A percentile compares a stretch with the other conserved stretches of the same genome.
Conservation (phyloP, 352 stramenopile genomes). For the Globisporangium megalacanthum region DNA sequence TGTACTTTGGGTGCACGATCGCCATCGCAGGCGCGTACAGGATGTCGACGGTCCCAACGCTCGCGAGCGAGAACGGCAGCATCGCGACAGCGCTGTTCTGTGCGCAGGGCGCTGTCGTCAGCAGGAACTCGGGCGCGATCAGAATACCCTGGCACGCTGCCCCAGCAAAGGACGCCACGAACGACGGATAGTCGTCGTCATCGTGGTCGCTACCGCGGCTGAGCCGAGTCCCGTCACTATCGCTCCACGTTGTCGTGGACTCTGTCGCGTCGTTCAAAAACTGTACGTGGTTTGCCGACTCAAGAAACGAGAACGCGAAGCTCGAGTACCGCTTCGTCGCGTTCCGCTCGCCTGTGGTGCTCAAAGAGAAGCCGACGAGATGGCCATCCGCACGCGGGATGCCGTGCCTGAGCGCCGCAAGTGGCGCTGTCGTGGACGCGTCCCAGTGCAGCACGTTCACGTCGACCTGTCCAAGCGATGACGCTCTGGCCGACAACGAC, state of each 20-base stretch:
- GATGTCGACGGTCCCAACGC: constrained; percentile 5
- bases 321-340: background rate
- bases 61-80: constrained; percentile 1
- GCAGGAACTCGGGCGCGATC: constrained; percentile 24
- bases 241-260: background rate
- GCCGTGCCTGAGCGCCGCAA: background rate
- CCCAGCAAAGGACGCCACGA: constrained; percentile 1
- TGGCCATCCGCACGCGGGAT: background rate
- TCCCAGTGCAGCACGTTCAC: background rate
- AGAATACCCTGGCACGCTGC: constrained; percentile 25
- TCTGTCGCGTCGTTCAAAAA: constrained; percentile 2
- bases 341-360: background rate
- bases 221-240: background rate
- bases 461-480: background rate
- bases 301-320: background rate
- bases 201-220: background rate
- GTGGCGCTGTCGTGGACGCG: background rate
- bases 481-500: background rate
- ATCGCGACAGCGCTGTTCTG: background rate
- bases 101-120: constrained; percentile 27
- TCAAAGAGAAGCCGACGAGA: constrained; percentile 4
- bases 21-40: constrained; percentile 1
- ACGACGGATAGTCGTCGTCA: constrained; percentile 3
- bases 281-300: background rate
- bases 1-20: constrained; percentile 8